These are phyloP conservation scores for Cladosporium cucumerinum DNA, from an alignment of 2,329 filamentous ascomycete species.

Conservation along the genomic window DNA sequence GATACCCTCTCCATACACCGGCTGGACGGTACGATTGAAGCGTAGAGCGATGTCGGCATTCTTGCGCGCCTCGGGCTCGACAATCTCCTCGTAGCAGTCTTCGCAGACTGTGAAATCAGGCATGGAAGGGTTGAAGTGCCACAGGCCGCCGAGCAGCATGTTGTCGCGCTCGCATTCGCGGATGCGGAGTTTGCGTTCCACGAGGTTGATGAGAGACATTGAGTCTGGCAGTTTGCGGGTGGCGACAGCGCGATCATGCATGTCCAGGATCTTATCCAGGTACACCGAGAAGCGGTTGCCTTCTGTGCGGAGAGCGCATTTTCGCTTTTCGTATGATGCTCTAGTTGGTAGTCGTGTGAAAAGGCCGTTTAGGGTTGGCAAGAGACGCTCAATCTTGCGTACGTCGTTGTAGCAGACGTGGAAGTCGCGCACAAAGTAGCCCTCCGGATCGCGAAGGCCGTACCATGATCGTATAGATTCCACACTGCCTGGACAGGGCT, in stretches of 20 bases:
- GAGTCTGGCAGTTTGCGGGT: conserved; percentile 51
- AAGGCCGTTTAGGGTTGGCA: conserved; percentile 67
- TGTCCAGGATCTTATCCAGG: conserved; percentile 54
- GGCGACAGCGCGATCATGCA: conserved; percentile 45
- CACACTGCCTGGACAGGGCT: conserved; percentile 57
- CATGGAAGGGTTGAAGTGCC: conserved; percentile 70
- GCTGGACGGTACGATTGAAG: conserved; percentile 61
- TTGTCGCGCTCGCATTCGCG: conserved; percentile 65
- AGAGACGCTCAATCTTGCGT: conserved; percentile 66
- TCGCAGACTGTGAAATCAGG: conserved; percentile 78
- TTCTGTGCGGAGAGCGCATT: conserved; percentile 68
- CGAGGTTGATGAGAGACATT: conserved; percentile 60
- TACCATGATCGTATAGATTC: conserved; percentile 67
- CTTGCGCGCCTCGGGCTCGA: conserved; percentile 64
- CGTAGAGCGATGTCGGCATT: conserved; percentile 58
- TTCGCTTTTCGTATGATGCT: conserved; percentile 48
- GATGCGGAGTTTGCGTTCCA: conserved; percentile 56
- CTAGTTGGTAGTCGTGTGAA: conserved; percentile 53
- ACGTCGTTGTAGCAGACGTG: conserved; percentile 72
- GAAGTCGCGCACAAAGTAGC: conserved; percentile 67
- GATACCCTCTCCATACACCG: conserved; percentile 49
- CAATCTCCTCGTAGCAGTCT: conserved; percentile 77
- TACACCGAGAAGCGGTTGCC: conserved; percentile 56
- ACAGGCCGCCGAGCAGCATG: conserved; percentile 60
- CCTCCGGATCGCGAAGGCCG: conserved; percentile 66